These are phyloP conservation scores for Diaporthe destruens DNA, from an alignment of 2,329 filamentous ascomycete species.

Conservation along the genomic window DNA sequence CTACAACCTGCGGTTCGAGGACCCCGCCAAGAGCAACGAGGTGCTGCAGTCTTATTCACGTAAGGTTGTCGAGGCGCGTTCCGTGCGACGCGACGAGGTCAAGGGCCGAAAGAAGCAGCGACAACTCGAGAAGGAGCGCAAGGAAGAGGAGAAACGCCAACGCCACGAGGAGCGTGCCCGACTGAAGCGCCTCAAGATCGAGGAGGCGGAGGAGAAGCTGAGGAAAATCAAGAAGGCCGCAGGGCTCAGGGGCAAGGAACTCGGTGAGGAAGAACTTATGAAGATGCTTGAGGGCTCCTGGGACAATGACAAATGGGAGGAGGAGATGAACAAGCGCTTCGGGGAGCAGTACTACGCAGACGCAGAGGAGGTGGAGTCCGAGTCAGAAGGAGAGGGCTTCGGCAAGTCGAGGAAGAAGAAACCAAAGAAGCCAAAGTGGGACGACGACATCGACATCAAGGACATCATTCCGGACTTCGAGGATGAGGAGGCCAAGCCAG, in stretches of 20 bases:
- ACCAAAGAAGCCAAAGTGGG: conserved; percentile 88
- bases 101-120: conserved; percentile 82
- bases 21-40: conserved; percentile 89
- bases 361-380: conserved; percentile 72
- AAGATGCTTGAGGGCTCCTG: conserved; percentile 88
- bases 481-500: conserved; percentile 68
- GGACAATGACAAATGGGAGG: conserved; percentile 91
- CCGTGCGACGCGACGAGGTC: conserved; percentile 86
- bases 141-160: conserved; percentile 82
- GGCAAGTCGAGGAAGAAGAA: conserved; percentile 71
- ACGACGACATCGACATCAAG: conserved; percentile 97
- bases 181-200: conserved; percentile 87
- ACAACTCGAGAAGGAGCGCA: conserved; percentile 81
- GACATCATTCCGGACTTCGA: conserved; percentile 91
- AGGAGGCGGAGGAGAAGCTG: conserved; percentile 90
- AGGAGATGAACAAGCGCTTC: conserved; percentile 89
- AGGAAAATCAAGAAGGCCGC: conserved; percentile 90
- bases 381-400: conserved; percentile 69
- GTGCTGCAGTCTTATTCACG: conserved; percentile 89
- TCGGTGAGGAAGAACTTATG: conserved; percentile 84
- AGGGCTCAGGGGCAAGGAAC: conserved; percentile 76
- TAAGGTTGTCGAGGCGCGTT: conserved; percentile 84
- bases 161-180: conserved; percentile 85
- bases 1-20: conserved; percentile 96
- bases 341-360: conserved; percentile 91